Evolutionary conservation across 2,329 filamentous ascomycete genomes (phyloP).

Genomic region (Colletotrichum sp.): DNA sequence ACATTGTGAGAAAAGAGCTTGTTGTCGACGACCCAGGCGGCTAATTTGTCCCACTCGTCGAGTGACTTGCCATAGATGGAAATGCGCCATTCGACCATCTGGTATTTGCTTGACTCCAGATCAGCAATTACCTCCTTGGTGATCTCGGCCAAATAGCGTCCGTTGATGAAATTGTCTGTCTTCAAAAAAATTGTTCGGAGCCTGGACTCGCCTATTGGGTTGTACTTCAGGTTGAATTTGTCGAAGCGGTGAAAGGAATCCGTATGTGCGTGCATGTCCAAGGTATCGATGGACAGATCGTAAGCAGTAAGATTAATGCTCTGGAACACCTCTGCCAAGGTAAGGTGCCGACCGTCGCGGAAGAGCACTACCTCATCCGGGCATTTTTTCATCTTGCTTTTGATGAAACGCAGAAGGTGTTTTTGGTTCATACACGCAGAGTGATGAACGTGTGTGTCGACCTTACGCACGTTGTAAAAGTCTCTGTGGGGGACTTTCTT

Average conservation of each 20-base stretch:
- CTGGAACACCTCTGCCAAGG: constrained; percentile 90
- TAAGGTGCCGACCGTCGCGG: constrained; percentile 90
- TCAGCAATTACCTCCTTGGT: constrained; percentile 98
- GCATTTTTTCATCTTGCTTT: constrained; percentile 99
- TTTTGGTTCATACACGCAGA: constrained; percentile 99
- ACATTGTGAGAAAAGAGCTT: constrained; percentile 98
- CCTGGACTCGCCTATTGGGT: constrained; percentile 93
- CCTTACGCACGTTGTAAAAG: constrained; percentile 98
- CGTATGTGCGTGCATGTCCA: constrained; percentile 98
- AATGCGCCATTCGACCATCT: constrained; percentile 99
- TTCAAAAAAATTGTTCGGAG: constrained; percentile 98
- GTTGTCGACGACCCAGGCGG: constrained; percentile 97
- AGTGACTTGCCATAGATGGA: constrained; percentile 93
- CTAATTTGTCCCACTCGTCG: constrained; percentile 97
- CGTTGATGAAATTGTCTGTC: constrained; percentile 97
- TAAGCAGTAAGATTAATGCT: constrained; percentile 98
- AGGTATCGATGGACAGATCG: constrained; percentile 95
- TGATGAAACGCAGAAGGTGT: constrained; percentile 96
- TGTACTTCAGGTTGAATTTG: constrained; percentile 99
- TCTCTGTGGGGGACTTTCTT: constrained; percentile 97
- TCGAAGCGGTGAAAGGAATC: constrained; percentile 99
- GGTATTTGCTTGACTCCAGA: constrained; percentile 97
- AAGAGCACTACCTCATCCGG: constrained; percentile 93
- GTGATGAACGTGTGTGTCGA: constrained; percentile 98
- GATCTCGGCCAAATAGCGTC: constrained; percentile 94